Conservation (phyloP, 2,329 filamentous ascomycete genomes). For the Ophiostoma triangulosporum region DNA sequence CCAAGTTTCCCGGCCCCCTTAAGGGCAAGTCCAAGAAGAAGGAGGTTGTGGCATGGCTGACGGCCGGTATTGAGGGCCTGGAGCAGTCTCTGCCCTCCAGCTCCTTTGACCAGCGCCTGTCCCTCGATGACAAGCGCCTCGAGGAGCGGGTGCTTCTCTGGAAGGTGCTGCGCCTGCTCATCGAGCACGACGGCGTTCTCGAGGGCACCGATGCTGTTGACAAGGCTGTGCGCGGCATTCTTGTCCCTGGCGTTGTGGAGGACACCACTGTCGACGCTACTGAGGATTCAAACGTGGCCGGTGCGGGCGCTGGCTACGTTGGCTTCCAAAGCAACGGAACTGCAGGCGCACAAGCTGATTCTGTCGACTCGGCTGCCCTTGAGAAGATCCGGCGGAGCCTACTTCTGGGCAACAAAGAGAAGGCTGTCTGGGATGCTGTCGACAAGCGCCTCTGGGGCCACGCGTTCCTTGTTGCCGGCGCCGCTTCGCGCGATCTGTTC, state of each 20-base stretch:
- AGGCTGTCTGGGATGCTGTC: conserved; percentile 84
- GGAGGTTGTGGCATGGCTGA: conserved; percentile 72
- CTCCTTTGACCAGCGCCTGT: conserved; percentile 35
- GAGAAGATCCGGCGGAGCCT: conserved; percentile 61
- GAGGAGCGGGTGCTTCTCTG: conserved; percentile 75
- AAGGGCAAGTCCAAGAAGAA: conserved; percentile 92
- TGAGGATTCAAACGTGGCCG: conserved; percentile 8
- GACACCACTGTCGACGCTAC: conserved; percentile 1
- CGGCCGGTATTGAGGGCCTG: conserved; percentile 57
- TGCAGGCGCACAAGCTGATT: conserved; percentile 32
- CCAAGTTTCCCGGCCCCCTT: conserved; percentile 80
- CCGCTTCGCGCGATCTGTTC: conserved; percentile 69
- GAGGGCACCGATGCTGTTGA: conserved; percentile 61
- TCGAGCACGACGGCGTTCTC: conserved; percentile 75
- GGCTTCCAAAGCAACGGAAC: background rate
- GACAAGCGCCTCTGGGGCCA: conserved; percentile 94
- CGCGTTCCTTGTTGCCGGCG: conserved; percentile 75
- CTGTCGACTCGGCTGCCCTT: conserved; percentile 54
- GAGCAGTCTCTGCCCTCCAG: conserved; percentile 44
- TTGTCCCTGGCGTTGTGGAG: conserved; percentile 26
- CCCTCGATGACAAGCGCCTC: conserved; percentile 52
- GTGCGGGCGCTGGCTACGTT: conserved; percentile 9
- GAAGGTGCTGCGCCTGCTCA: conserved; percentile 68
- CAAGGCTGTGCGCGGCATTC: conserved; percentile 58
- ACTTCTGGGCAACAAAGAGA: conserved; percentile 70